Conservation (phyloP, 129 eudicot genomes). For the Artemisia tridentata region DNA sequence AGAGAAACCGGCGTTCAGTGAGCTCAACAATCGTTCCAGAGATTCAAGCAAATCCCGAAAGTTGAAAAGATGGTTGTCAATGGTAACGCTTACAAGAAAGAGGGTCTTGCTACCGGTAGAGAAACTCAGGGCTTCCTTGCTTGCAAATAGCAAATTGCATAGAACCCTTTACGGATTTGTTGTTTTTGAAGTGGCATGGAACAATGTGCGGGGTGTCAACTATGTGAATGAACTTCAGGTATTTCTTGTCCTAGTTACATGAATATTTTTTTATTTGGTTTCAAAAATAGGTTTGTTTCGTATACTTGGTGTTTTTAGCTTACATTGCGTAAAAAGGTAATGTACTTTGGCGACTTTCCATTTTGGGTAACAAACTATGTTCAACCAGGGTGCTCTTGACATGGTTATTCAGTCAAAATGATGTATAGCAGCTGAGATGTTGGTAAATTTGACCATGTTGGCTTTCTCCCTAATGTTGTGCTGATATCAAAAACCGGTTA, state of each 20-base stretch:
- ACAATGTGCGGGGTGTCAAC: constrained; percentile 85
- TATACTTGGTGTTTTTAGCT: no score
- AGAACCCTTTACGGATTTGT: constrained; percentile 90
- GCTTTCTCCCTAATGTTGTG: no score
- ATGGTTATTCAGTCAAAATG: no score
- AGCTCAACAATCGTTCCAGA: constrained; percentile 32
- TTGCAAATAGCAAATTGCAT: constrained; percentile 70
- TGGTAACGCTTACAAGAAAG: constrained; percentile 60
- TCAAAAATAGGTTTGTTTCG: no score
- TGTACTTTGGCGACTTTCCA: no score
- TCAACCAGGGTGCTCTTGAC: no score
- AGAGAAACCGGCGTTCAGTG: constrained; percentile 36
- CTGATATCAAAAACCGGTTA: no score
- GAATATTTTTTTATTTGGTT: no score
- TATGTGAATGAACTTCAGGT: constrained; percentile 94
- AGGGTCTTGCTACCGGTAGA: constrained; percentile 84
- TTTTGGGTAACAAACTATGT: no score
- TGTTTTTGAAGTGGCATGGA: constrained; percentile 85
- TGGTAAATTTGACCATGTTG: no score
- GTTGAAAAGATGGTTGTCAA: constrained; percentile 61
- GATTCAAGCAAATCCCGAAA: constrained; percentile 36
- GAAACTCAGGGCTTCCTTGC: constrained; percentile 65
- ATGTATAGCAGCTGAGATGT: no score
- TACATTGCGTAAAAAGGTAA: no score
- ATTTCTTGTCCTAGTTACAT: neutral